A percentile compares a stretch with the other conserved stretches of the same genome.
phyloP scores from a whole-genome alignment of 129 eudicot species.

The Tagetes erecta region DNA sequence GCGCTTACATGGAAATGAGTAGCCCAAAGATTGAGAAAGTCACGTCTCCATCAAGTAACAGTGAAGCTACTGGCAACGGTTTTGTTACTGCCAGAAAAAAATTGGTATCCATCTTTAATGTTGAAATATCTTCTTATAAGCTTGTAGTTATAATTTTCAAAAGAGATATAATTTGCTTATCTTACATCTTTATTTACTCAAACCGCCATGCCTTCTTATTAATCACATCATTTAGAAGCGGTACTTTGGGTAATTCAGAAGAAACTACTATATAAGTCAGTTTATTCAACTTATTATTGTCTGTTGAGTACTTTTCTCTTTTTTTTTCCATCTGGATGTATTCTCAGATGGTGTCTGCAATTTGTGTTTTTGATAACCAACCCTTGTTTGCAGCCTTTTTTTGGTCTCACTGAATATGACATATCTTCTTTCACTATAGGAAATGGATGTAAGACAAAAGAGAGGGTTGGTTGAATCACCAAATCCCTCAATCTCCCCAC shows the following conservation, averaged over 20 bases:
- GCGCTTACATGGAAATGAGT: constrained; percentile 59
- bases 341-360: constrained; percentile 2
- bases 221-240: neutral
- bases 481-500: constrained; percentile 75
- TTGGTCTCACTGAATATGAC: constrained; percentile 12
- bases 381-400: constrained; percentile 12
- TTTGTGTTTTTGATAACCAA: constrained; percentile 14
- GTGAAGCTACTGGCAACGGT: constrained; percentile 66
- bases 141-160: neutral
- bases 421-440: constrained; percentile 42
- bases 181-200: constrained; percentile 3
- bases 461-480: constrained; percentile 75
- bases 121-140: constrained; percentile 13
- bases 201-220: constrained; percentile 13
- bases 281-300: constrained; percentile 4
- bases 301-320: constrained; percentile 4
- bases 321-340: neutral
- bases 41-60: constrained; percentile 60
- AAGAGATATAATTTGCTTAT: neutral
- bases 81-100: constrained; percentile 95
- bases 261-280: neutral
- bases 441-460: constrained; percentile 77
- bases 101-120: constrained; percentile 55
- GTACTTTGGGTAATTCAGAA: constrained; percentile 13
- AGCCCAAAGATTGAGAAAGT: constrained; percentile 62